phyloP scores from a whole-genome alignment of 2,329 filamentous ascomycete species.

The Stemphylium vesicarium region DNA sequence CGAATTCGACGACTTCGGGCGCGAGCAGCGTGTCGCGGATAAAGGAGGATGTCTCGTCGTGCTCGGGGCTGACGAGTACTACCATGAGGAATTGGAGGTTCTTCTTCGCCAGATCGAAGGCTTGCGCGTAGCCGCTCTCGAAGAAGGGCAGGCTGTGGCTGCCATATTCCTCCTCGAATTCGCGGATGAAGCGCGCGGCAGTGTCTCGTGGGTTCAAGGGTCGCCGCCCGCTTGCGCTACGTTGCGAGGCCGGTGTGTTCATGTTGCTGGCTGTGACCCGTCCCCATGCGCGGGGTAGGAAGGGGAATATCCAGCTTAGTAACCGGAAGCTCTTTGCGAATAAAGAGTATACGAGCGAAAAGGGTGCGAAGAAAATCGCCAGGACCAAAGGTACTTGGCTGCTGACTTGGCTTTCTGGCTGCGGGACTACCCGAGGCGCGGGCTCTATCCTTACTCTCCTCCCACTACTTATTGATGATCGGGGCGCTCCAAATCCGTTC shows the following conservation, averaged over 20 bases:
- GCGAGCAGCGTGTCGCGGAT: constrained; percentile 81
- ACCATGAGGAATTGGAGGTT: constrained; percentile 93
- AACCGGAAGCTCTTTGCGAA: constrained; percentile 73
- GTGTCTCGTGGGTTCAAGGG: constrained; percentile 85
- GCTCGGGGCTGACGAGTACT: constrained; percentile 86
- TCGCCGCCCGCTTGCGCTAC: constrained; percentile 72
- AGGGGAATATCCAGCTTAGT: constrained; percentile 78
- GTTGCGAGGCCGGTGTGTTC: constrained; percentile 50
- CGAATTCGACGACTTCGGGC: constrained; percentile 73
- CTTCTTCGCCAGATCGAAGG: constrained; percentile 85
- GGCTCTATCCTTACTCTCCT: constrained; percentile 59
- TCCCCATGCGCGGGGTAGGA: constrained; percentile 71
- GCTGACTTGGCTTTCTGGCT: constrained; percentile 67
- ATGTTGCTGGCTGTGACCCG: constrained; percentile 58
- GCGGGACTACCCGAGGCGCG: constrained; percentile 86
- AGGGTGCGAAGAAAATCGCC: constrained; percentile 78
- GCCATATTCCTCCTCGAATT: constrained; percentile 95
- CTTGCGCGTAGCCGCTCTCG: constrained; percentile 90
- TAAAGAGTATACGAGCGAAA: constrained; percentile 77
- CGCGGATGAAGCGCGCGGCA: constrained; percentile 83
- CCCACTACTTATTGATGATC: constrained; percentile 41
- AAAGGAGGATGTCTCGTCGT: constrained; percentile 88
- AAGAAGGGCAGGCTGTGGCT: constrained; percentile 74
- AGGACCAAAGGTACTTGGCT: constrained; percentile 78
- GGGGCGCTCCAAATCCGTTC: constrained; percentile 52